Base-by-base conservation (phyloP, 2,329 filamentous ascomycete genomes). In the Fusarium gaditjirri region DNA sequence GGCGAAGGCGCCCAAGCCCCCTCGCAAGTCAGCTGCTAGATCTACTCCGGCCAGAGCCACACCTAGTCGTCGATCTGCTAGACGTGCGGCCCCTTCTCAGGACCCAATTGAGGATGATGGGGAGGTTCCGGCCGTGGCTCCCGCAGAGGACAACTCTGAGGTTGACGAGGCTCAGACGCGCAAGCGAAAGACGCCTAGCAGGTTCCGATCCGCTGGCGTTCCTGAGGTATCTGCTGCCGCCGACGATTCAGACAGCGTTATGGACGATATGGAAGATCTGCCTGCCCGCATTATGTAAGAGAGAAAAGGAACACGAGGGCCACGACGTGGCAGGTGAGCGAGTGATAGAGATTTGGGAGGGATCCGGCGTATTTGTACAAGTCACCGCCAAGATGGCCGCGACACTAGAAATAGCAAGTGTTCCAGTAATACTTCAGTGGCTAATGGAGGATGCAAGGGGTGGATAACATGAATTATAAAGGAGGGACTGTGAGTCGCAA, bases 241-340 rank as follows among this genome's bases (percentile, higher is more conserved):
- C n/a, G 71, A 76, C 17, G 75, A 72, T 19, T 80, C 77, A 8
- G 79, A 80, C 27, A 82, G 81, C 41, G 77, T 78, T 19, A 83
- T 84, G 81, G 82, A 84, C 38, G 83, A 84, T 46, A 84, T 84
- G 83, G 82, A 84, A 58, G 83, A 84, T 62, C 72, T 84, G 43
- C 83, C 83, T 10, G 80, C 80, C n/a, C 76, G 76, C 17, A 47
- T 78, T n/a, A 21, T 47, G 39, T 75, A 60, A 65, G 23, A 49
- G 25, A 41, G 39, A 50, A 35, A 29, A 29, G 19, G 36, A 25
- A 44, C 21, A 38, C n/a, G 23, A 41, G 21, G 23, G 46, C 21
- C 36, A 41, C 21, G n/a, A 29, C 21, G 25, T 27, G 38, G 38
- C 33, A 43, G n/a, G 44, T 49, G 39, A 42, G 33, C 41, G 43